Conservation (phyloP, 345 rosid species). For the Alliaria petiolata region DNA sequence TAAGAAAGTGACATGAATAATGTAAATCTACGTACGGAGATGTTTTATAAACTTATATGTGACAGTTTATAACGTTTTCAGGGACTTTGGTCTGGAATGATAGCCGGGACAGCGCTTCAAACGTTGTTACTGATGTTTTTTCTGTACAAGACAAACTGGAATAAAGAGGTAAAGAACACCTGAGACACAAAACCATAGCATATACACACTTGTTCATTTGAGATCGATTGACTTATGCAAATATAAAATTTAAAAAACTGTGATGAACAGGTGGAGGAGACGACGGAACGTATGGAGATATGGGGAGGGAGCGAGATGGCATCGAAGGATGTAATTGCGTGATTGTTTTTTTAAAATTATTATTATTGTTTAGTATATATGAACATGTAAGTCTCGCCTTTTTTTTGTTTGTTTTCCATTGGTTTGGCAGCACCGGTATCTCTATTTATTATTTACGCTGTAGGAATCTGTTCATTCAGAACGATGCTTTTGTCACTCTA, state of each 20-base stretch:
- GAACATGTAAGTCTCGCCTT: background rate
- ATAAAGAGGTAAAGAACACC: constrained; percentile 61
- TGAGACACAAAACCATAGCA: background rate
- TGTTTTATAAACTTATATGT: background rate
- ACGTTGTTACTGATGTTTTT: constrained; percentile 51
- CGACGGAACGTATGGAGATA: constrained; percentile 54
- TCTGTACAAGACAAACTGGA: constrained; percentile 72
- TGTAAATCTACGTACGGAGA: no score
- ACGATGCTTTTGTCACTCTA: no score
- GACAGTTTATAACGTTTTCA: constrained; percentile 22
- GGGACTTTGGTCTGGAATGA: constrained; percentile 91
- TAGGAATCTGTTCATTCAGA: constrained; percentile 3
- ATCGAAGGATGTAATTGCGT: constrained; percentile 15
- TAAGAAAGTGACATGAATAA: constrained; percentile 19
- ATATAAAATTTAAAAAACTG: background rate
- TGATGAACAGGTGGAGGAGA: constrained; percentile 51
- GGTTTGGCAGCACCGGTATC: background rate
- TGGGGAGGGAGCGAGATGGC: constrained; percentile 57
- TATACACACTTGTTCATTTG: background rate
- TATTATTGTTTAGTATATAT: no score
- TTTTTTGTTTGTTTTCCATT: background rate
- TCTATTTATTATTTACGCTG: background rate
- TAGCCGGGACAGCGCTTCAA: constrained; percentile 68
- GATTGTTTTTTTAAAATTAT: no score
- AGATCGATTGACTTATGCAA: background rate